Conservation (phyloP, 1,139 yeast genomes). For the Candida pseudoviswanathii region DNA sequence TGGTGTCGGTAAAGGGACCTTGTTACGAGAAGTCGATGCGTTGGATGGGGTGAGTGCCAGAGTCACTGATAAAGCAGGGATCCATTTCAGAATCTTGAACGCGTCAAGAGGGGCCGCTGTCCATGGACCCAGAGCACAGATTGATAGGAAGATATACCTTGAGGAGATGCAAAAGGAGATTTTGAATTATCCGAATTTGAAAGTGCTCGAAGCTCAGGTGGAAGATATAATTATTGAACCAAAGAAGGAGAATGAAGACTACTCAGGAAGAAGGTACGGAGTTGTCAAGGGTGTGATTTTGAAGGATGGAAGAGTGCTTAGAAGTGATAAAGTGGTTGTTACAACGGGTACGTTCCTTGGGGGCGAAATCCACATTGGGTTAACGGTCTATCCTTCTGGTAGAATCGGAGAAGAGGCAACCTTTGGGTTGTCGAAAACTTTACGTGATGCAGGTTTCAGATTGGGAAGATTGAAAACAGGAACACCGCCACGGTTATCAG, state of each 20-base stretch:
- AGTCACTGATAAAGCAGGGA: constrained; percentile 89
- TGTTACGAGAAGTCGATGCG: constrained; percentile 92
- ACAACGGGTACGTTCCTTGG: constrained; percentile 96
- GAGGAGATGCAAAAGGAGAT: constrained; percentile 77
- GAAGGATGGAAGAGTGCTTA: constrained; percentile 63
- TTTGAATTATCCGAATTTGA: constrained; percentile 57
- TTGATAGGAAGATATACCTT: constrained; percentile 80
- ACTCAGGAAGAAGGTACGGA: constrained; percentile 41
- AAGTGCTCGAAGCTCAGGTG: constrained; percentile 73
- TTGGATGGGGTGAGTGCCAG: constrained; percentile 87
- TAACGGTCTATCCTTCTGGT: constrained; percentile 81
- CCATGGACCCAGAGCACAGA: constrained; percentile 98
- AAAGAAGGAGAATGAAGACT: constrained; percentile 21
- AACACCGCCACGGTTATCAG: constrained; percentile 88
- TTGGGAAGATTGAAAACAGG: constrained; percentile 95
- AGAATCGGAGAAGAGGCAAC: constrained; percentile 93
- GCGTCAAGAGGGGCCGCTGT: constrained; percentile 94
- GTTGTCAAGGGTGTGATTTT: constrained; percentile 69
- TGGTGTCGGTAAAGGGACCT: constrained; percentile 96
- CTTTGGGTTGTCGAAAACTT: constrained; percentile 81
- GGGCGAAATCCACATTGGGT: constrained; percentile 92
- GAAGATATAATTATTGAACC: constrained; percentile 79
- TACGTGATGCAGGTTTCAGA: constrained; percentile 73
- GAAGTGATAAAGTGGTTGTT: constrained; percentile 71
- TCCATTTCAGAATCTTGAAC: constrained; percentile 86